Base-by-base conservation (phyloP, 2,329 filamentous ascomycete genomes). In the Xylariaceae sp. region DNA sequence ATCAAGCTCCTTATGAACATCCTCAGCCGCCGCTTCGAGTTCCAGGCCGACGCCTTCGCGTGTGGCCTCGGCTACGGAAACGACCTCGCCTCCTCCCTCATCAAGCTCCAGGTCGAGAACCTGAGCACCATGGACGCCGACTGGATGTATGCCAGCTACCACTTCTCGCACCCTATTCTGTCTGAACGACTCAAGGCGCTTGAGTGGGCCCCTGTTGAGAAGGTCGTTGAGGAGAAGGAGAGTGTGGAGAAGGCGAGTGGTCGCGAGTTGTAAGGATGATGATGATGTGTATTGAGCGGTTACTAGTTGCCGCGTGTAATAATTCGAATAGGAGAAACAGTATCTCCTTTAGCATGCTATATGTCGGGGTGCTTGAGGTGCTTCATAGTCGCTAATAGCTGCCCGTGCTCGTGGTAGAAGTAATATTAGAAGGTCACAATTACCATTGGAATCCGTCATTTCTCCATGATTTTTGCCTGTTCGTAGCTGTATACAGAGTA, bases 21-120 rank as follows among this genome's bases (percentile, higher is more conserved):
- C 62, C 82, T 97, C 73, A 97, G 92, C 72, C 87, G 95, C 68
- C 90, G 87, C 67, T 97, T 95, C 74, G 94, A 99, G 77, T 99
- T 96, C 76, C 85, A 99, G 81, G 95, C 94, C 63, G 92, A 99
- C 76, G 85, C 83, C 18, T 99, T 99, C 73, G 94, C 93, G 59
- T 82, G 87, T 67, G 81, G 87, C 53, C 86, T 97, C 8, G 94
- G 94, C 56, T 97, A 93, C 77, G 85, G 88, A 55, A 78, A 84
- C 51, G 87, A 97, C 74, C 86, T 99, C 55, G 91, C 92, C 49
- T 82, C 85, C 64, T 94, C 91, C 18, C 84, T 99, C 64, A 92
- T 99, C 78, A 97, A 97, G 80, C 88, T 99, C 55, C 95, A 99
- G 77, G 91, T 97, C 71, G 92, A 97, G 80, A 99, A 99, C 73